phyloP scores from a whole-genome alignment of 75 land plant species.

The Pinus tabuliformis region DNA sequence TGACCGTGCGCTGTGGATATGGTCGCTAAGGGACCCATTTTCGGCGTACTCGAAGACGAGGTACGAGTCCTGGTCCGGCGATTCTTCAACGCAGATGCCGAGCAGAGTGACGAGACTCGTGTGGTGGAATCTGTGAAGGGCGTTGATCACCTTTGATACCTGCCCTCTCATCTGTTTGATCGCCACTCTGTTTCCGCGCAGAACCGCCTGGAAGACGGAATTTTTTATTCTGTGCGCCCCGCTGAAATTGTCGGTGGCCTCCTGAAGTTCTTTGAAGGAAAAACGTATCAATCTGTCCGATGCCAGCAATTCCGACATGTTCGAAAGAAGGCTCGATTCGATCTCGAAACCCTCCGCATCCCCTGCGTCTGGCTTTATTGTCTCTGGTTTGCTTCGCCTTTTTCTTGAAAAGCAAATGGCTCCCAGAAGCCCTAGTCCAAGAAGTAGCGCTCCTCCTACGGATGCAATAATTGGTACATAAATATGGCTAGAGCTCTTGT shows the following conservation, averaged over 20 bases:
- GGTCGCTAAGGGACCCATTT: constrained; percentile 57
- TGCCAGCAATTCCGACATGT: constrained; percentile 31
- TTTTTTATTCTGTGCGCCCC: constrained; percentile 33
- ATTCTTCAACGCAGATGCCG: constrained; percentile 43
- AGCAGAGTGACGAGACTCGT: constrained; percentile 48
- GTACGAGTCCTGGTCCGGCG: constrained; percentile 27
- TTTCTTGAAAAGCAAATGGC: constrained; percentile 2
- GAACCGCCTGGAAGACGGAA: constrained; percentile 49
- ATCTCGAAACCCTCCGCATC: constrained; percentile 1
- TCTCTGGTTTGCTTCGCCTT: constrained; percentile 4
- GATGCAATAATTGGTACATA: constrained; percentile 12
- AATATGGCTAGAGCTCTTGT: constrained; percentile 3
- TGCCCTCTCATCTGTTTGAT: constrained; percentile 61
- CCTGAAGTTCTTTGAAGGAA: constrained; percentile 37
- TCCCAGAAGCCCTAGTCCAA: not conserved
- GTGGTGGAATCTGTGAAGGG: constrained; percentile 52
- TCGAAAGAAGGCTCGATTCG: constrained; percentile 18
- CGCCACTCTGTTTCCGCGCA: constrained; percentile 44
- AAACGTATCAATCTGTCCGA: constrained; percentile 33
- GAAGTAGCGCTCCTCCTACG: constrained; percentile 20
- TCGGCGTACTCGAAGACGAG: constrained; percentile 62
- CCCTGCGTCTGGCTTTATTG: constrained; percentile 1
- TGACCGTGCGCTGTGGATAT: constrained; percentile 32
- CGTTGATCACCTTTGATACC: constrained; percentile 45
- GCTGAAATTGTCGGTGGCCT: constrained; percentile 59